Evolutionary conservation across 1,284 basidiomycete genomes (phyloP), one percentile per base, ranked within the genome.

Genomic region (Xerocomus nothofagi): DNA sequence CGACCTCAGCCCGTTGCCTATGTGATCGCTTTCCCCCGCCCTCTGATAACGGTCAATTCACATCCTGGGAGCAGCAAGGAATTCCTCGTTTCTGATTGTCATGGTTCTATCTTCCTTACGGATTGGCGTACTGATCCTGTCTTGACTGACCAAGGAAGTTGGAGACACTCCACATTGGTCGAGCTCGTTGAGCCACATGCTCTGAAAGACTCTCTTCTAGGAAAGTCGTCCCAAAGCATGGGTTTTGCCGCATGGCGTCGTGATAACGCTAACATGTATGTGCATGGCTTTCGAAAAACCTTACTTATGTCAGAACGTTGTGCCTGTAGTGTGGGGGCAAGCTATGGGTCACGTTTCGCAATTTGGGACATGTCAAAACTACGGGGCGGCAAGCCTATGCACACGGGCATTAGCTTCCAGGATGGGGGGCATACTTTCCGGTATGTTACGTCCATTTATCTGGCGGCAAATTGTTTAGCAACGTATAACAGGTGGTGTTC

Each of bases 121-220:
- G 87, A 91, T 68, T 91, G 89, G 89, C 80, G 84, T 44, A 78
- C 82, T 14, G 85, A 88, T 59, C 81, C 81, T 2, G 75, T 75
- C 20, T 78, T 78, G 46, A 70, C 73, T 20, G 76, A 76, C 40
- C 73, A 74, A 47, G 76, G 75, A 37, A 73, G 69, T 44, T 79
- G 82, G 77, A 74, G 80, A 36, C 79, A 82, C 62, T 77, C 80
- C 15, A 83, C 76, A 59, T 67, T 86, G 37, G 61, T 88, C 17
- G 88, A 91, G 61, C 78, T 91, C 4, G 71, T 84, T 17, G 86
- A 89, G 53, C 86, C 88, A 11, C 71, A 76, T 43, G 77, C 81
- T 3, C 64, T 91, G 39, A 75, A 80, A 3, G 73, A 78, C 44
- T 71, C 78, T 4, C 69, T 73, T 31, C 70, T 76, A 39, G 81